Evolutionary conservation across 148 eudicot species (phyloP).

Genomic region (Talinum fruticosum): DNA sequence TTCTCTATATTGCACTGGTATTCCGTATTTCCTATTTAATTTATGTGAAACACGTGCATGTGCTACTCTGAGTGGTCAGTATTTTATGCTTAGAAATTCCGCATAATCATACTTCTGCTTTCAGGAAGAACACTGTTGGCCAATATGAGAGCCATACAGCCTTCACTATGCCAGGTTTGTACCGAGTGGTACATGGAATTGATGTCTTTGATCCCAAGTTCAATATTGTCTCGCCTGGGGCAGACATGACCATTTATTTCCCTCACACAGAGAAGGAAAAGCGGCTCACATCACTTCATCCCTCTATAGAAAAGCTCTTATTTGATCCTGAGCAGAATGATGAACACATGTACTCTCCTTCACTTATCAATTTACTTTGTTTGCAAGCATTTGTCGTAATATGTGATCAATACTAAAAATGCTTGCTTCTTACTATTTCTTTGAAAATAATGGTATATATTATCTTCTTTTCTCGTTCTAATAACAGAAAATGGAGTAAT

Average conservation of each 20-base stretch:
- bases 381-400: not conserved
- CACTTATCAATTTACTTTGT: not conserved
- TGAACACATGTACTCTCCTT: conserved; percentile 60
- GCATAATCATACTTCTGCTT: not conserved
- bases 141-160: conserved; percentile 95
- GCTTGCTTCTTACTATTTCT: not conserved
- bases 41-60: not conserved
- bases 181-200: conserved; percentile 93
- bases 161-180: conserved; percentile 86
- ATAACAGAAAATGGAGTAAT: not conserved
- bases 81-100: too few species aligned
- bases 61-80: too few species aligned
- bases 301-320: conserved; percentile 65
- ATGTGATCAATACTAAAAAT: not conserved
- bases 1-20: not conserved
- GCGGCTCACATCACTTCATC: conserved; percentile 71
- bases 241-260: conserved; percentile 82
- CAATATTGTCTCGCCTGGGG: conserved; percentile 97
- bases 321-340: conserved; percentile 77
- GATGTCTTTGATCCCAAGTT: conserved; percentile 98
- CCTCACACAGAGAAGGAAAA: conserved; percentile 64
- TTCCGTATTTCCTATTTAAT: not conserved
- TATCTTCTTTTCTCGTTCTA: not conserved
- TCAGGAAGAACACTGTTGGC: conserved; percentile 90
- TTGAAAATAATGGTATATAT: not conserved